phyloP scores from a whole-genome alignment of 495 filamentous ascomycete genomes.

The Annulohypoxylon stygium region DNA sequence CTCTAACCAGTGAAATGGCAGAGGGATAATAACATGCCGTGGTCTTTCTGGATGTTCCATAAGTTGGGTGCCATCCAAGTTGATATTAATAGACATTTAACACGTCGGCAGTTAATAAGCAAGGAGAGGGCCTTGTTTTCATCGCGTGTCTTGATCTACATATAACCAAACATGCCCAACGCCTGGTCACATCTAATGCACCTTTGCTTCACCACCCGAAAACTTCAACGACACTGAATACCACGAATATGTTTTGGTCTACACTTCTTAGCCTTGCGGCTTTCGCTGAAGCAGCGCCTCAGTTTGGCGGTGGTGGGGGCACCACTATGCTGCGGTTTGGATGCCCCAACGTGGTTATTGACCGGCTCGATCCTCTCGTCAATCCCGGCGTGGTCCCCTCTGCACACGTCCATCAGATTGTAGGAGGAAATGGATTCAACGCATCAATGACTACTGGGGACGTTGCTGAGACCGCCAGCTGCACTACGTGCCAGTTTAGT shows the following conservation, averaged over 20 bases:
- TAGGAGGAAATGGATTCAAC: constrained; percentile 62
- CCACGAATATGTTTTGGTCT: constrained; percentile 55
- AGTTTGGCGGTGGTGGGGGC: constrained; percentile 52
- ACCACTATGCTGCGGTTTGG: constrained; percentile 63
- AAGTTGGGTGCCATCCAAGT: constrained; percentile 44
- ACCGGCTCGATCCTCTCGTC: constrained; percentile 60
- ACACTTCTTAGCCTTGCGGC: constrained; percentile 55
- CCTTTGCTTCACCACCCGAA: constrained; percentile 10
- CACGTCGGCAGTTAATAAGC: constrained; percentile 46
- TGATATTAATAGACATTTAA: constrained; percentile 43
- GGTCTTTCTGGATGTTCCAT: constrained; percentile 33
- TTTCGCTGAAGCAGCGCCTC: constrained; percentile 55
- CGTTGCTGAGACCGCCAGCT: constrained; percentile 53
- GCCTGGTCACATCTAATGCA: constrained; percentile 11
- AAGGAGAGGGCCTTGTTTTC: constrained; percentile 1
- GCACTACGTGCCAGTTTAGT: constrained; percentile 60
- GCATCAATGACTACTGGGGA: constrained; percentile 59
- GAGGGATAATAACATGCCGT: constrained; percentile 30
- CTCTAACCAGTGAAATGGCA: constrained; percentile 23
- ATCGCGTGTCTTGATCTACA: constrained; percentile 29
- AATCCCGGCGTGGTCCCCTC: constrained; percentile 58
- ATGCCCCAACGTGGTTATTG: constrained; percentile 59
- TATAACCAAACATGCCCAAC: constrained; percentile 35
- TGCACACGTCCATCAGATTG: constrained; percentile 60
- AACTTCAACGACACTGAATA: constrained; percentile 25